Base-by-base conservation (phyloP, 78 protist species). In the Dictyostelium brefeldianum region DNA sequence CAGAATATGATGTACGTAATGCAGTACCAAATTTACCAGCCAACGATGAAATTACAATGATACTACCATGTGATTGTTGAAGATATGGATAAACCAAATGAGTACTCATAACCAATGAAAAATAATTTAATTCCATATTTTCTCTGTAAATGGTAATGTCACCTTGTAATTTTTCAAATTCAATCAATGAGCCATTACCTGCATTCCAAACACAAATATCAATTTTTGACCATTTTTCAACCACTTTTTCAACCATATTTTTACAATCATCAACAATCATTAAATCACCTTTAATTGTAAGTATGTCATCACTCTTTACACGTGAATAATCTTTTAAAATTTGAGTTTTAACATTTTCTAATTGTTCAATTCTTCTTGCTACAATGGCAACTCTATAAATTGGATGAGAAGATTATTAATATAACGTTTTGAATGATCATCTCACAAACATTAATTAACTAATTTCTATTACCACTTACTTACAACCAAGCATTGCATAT, bases 11-110 rank as follows among this genome's bases (percentile, higher is more conserved):
- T 9, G 97, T 74, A 18, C 97, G 74, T 56, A 83, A 65, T 9
- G 96, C 89, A 12, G 92, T 80, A 18, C 95, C 95, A 36, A 92
- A 81, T 47, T 87, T 73, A 25, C 97, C 97, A 17, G 97, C 81
- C 75, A 95, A 59, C 17, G 89, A 77, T 17, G 83, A 57, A 43
- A 91, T 90, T 3, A 95, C 92, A 1, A 80, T 77, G 27, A 83
- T 53, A 18, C 90, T 62, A 36, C 94, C 93, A 11, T 80, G 29
- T 9, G 89, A 22, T 65, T 51, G 74, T 15, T 56, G 79, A 2
- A 95, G 67, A 59, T 85, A 80, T 31, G 93, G 93, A 12, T 91
- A 56, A 64, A 94, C 95, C 64, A 67, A 81, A 31, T 59, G 47
- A 1, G 97, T 95, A n/a, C 89, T 51, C 29, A 91, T 83, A 0